These are phyloP conservation scores for Ichthyophonus hoferi DNA, from an alignment of 208 protist species.

Conservation along the genomic window DNA sequence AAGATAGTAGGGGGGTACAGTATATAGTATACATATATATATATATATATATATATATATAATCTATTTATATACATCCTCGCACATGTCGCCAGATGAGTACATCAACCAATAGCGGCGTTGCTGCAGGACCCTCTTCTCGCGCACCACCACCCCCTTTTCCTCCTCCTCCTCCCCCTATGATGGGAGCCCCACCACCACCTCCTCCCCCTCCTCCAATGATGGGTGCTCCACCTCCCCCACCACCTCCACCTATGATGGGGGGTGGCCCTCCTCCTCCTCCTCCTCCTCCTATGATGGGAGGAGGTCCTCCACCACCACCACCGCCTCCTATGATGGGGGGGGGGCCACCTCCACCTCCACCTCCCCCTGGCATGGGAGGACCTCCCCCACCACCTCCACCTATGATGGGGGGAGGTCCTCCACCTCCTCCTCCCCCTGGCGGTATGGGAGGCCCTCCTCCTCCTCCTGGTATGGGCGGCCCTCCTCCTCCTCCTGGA, in stretches of 20 bases:
- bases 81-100: no score
- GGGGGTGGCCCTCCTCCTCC: background rate
- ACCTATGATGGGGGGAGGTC: background rate
- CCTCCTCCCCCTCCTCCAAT: background rate
- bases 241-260: background rate
- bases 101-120: no score
- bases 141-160: background rate
- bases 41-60: no score
- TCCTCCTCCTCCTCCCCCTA: background rate
- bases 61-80: no score
- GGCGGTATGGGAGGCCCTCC: background rate
- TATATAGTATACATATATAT: no score
- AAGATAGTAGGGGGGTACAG: no score
- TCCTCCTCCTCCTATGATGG: background rate
- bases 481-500: background rate
- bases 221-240: background rate
- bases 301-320: background rate
- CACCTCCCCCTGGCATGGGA: background rate
- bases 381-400: background rate
- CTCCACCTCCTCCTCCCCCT: background rate
- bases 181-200: background rate
- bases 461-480: background rate
- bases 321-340: background rate
- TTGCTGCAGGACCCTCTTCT: no score
- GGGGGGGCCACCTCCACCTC: background rate